These are phyloP conservation scores for Akebia trifoliata DNA, from an alignment of 164 flowering plant species.

Conservation along the genomic window DNA sequence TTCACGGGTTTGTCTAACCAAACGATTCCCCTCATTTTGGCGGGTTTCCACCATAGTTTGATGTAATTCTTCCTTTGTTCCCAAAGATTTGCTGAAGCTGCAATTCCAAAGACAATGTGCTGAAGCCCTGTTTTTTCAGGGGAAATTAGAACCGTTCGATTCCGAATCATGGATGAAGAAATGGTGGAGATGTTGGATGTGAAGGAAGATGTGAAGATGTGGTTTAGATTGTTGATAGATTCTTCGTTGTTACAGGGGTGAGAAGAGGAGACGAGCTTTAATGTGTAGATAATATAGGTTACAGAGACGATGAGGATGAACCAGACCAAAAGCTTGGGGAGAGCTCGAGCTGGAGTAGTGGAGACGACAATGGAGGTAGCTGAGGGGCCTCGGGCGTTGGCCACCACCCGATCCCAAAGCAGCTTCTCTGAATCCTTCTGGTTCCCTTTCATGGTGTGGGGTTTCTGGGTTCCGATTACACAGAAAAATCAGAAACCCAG, in stretches of 20 bases:
- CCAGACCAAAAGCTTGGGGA: slow-evolving; percentile 50
- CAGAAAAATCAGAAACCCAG: not conserved
- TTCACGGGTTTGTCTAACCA: slow-evolving; percentile 45
- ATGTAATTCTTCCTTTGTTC: slow-evolving; percentile 50
- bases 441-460: slow-evolving; percentile 33
- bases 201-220: slow-evolving; percentile 3
- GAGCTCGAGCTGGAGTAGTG: slow-evolving; percentile 14
- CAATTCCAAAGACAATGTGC: slow-evolving; percentile 61
- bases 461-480: not conserved
- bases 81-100: slow-evolving; percentile 53
- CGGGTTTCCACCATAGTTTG: slow-evolving; percentile 53
- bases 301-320: slow-evolving; percentile 56
- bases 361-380: slow-evolving; percentile 12
- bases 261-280: slow-evolving; percentile 46
- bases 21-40: slow-evolving; percentile 50
- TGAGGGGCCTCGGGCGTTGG: slow-evolving; percentile 13
- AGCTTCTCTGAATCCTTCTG: slow-evolving; percentile 49
- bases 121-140: slow-evolving; percentile 25
- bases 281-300: slow-evolving; percentile 65
- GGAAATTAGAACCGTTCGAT: not conserved
- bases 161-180: not conserved
- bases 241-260: slow-evolving; percentile 5
- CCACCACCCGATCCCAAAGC: slow-evolving; percentile 44
- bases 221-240: not conserved
- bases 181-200: not conserved